phyloP scores from a whole-genome alignment of 441 rosid genomes.

The Hura crepitans region DNA sequence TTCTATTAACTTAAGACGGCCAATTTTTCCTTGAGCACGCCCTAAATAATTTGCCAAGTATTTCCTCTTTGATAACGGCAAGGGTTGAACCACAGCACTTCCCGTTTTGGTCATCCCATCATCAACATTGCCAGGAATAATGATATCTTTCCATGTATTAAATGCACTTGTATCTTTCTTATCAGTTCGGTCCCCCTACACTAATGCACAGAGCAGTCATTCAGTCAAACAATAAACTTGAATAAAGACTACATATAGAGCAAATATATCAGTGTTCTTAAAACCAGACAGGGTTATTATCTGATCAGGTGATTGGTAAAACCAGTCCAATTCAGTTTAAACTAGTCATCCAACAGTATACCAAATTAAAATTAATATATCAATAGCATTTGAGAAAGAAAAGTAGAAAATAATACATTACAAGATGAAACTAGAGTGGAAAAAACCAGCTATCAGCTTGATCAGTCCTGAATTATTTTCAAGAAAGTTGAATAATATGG shows the following conservation, averaged over 20 bases:
- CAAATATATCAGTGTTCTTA: neutral
- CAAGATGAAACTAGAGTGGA: neutral
- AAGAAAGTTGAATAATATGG: neutral
- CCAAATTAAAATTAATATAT: no score
- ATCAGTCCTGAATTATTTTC: neutral
- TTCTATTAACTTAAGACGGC: slow-evolving; percentile 76
- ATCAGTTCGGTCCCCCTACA: slow-evolving; percentile 93
- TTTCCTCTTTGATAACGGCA: slow-evolving; percentile 70
- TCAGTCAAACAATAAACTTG: neutral
- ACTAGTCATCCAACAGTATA: neutral
- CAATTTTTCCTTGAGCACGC: slow-evolving; percentile 80
- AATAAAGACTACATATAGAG: neutral
- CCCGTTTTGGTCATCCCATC: slow-evolving; percentile 63
- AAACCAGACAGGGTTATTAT: neutral
- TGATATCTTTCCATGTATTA: slow-evolving; percentile 78
- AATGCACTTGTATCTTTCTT: slow-evolving; percentile 80
- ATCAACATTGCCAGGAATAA: slow-evolving; percentile 75
- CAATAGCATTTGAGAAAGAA: no score
- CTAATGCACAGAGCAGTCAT: slow-evolving; percentile 23
- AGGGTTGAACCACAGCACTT: slow-evolving; percentile 51
- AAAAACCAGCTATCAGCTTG: neutral
- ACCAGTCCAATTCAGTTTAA: neutral
- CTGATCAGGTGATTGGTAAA: neutral
- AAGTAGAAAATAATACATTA: no score
- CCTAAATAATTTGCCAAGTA: slow-evolving; percentile 88